phyloP scores from a whole-genome alignment of 495 filamentous ascomycete species.

The Aspergillus sclerotiicarbonarius region DNA sequence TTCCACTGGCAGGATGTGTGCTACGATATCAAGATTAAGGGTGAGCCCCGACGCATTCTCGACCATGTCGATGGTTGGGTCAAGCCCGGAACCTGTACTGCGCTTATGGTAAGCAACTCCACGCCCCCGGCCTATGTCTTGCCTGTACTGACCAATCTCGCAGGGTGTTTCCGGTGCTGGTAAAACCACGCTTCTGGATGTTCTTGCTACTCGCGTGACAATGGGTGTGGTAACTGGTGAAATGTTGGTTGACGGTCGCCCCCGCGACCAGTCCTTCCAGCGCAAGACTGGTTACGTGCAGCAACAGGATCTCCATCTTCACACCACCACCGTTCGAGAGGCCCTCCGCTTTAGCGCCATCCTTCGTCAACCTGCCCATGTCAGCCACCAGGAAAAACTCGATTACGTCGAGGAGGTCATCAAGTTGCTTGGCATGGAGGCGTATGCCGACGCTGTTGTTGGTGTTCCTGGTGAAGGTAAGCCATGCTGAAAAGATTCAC shows the following conservation, averaged over 20 bases:
- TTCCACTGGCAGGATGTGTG: conserved; percentile 81
- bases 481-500: background rate
- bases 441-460: conserved; percentile 43
- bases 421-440: conserved; percentile 83
- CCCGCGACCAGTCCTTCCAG: conserved; percentile 76
- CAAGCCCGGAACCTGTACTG: conserved; percentile 65
- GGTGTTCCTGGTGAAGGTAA: conserved; percentile 49
- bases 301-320: conserved; percentile 89
- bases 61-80: conserved; percentile 66
- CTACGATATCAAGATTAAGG: conserved; percentile 67
- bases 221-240: conserved; percentile 54
- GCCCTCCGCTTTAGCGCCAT: conserved; percentile 82
- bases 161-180: conserved; percentile 59
- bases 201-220: conserved; percentile 54
- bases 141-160: background rate
- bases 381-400: conserved; percentile 72
- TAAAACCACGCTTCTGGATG: conserved; percentile 67
- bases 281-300: conserved; percentile 95
- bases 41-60: conserved; percentile 56
- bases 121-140: background rate
- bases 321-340: conserved; percentile 80
- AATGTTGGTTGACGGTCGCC: conserved; percentile 53
- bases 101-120: conserved; percentile 47
- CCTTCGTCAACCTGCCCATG: conserved; percentile 75
- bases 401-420: conserved; percentile 92